These are phyloP conservation scores for Colletotrichum aenigma DNA, from an alignment of 2,329 filamentous ascomycete genomes.

Conservation along the genomic window DNA sequence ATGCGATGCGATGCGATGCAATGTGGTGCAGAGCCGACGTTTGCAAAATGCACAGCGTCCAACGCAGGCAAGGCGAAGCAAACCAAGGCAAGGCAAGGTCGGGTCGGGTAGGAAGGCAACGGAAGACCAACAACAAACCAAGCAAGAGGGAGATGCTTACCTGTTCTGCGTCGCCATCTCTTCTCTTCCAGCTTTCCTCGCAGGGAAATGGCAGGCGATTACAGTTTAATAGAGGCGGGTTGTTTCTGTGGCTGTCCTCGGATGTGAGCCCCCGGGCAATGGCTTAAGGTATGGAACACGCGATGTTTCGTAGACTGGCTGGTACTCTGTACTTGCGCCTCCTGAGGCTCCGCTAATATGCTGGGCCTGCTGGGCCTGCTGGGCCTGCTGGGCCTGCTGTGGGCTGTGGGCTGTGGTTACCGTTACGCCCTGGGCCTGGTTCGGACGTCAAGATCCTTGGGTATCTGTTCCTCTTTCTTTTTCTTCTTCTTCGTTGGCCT, in stretches of 20 bases:
- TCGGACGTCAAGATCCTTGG: conserved; percentile 7
- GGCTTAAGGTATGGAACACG: conserved; percentile 21
- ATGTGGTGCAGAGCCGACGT: neutral
- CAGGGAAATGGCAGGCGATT: neutral
- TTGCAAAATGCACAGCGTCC: neutral
- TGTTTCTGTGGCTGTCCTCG: conserved; percentile 14
- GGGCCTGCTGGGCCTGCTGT: neutral
- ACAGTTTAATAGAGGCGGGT: conserved; percentile 16
- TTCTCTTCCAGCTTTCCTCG: neutral
- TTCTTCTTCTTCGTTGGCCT: neutral
- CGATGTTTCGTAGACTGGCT: conserved; percentile 20
- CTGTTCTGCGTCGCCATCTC: conserved; percentile 38
- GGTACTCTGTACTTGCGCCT: conserved; percentile 14
- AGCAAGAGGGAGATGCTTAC: conserved; percentile 26
- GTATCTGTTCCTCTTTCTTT: neutral
- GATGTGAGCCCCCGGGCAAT: conserved; percentile 9
- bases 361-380: neutral
- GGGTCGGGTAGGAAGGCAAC: neutral
- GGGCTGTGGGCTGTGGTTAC: neutral
- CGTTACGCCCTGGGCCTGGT: neutral
- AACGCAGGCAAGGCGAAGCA: neutral
- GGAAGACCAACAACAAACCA: neutral
- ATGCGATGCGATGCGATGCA: neutral
- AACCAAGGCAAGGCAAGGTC: neutral
- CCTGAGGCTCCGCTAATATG: conserved; percentile 9